A percentile compares a stretch with the other conserved stretches of the same genome.
Evolutionary conservation across 2,329 filamentous ascomycete species (phyloP).

Genomic region (Hypomyces perniciosus): DNA sequence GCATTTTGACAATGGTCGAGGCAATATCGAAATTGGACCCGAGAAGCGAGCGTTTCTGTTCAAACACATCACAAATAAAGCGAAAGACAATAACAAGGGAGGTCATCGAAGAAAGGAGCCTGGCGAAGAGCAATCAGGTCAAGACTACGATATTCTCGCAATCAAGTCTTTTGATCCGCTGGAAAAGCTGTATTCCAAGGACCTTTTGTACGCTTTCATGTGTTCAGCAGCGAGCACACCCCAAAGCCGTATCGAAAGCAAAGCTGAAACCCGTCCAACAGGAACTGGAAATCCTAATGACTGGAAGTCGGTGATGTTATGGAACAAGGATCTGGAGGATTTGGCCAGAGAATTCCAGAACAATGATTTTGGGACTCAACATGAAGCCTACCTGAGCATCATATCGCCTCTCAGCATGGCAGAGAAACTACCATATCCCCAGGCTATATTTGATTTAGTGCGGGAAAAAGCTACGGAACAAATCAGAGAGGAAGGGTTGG

Average conservation of each 20-base stretch:
- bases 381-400: background rate
- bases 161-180: conserved; percentile 12
- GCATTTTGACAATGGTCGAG: no score
- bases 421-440: background rate
- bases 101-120: background rate
- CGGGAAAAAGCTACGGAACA: no score
- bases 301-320: background rate
- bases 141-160: conserved; percentile 3
- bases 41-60: no score
- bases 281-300: background rate
- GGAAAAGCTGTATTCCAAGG: conserved; percentile 17
- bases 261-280: background rate
- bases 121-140: background rate
- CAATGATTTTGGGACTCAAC: background rate
- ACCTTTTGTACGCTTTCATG: conserved; percentile 27
- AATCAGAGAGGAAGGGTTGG: no score
- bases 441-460: background rate
- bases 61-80: no score
- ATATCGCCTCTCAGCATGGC: background rate
- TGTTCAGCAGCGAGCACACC: conserved; percentile 18
- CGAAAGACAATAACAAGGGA: background rate
- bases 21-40: no score
- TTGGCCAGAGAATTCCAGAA: background rate
- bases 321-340: background rate
- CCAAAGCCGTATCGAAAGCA: background rate